Conservation (phyloP, 108 stramenopile genomes). For the Schizochytrium sp. region DNA sequence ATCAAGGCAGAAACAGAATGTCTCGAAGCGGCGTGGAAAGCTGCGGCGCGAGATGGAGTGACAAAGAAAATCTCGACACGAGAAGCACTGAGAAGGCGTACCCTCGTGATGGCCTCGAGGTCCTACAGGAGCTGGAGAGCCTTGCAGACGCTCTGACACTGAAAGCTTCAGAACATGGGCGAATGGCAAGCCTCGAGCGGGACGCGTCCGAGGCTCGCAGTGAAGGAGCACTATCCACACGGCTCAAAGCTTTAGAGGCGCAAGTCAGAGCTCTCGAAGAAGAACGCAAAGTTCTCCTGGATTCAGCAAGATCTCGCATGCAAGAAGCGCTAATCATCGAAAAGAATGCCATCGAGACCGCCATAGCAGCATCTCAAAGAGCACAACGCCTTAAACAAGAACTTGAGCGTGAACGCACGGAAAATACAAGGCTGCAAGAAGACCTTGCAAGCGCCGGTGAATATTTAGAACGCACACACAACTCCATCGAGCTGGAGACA, state of each 20-base stretch:
- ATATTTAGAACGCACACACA: background rate
- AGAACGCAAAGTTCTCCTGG: background rate
- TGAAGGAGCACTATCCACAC: background rate
- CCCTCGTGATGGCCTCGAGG: background rate
- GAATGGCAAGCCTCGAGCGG: background rate
- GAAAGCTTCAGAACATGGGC: background rate
- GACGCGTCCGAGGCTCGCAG: background rate
- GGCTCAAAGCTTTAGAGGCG: background rate
- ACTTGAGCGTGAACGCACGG: background rate
- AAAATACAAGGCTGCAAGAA: background rate
- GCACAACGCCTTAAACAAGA: background rate
- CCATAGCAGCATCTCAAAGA: background rate
- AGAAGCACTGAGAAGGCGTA: background rate
- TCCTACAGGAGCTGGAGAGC: constrained; percentile 11
- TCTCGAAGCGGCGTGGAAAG: no score
- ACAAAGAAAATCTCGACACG: no score
- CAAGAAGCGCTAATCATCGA: constrained; percentile 3
- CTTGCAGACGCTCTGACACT: background rate
- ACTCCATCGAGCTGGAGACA: background rate
- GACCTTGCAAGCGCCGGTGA: background rate
- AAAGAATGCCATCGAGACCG: constrained; percentile 4
- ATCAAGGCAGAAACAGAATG: no score
- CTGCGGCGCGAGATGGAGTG: no score
- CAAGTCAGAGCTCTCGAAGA: background rate
- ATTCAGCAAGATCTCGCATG: background rate